Conservation (phyloP, 306 rosid species). For the Adenanthera pavonina region DNA sequence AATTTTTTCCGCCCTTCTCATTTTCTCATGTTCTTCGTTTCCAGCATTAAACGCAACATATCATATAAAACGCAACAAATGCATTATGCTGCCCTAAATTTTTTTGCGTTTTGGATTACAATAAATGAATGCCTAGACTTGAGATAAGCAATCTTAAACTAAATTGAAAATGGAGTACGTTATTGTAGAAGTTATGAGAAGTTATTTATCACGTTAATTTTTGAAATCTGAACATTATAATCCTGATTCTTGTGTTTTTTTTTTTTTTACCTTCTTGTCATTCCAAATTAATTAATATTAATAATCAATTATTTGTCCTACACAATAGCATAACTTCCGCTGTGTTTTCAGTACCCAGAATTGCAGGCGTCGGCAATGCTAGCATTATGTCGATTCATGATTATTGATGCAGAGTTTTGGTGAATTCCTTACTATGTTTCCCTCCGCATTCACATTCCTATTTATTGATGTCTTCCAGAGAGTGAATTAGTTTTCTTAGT, state of each 20-base stretch:
- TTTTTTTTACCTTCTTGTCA: not conserved
- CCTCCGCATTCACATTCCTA: constrained; percentile 9
- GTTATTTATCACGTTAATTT: constrained; percentile 1
- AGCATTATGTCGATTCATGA: constrained; percentile 93
- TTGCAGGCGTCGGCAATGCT: constrained; percentile 96
- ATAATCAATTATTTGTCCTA: constrained; percentile 5
- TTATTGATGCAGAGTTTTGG: constrained; percentile 93
- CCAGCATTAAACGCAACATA: not conserved
- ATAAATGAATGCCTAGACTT: constrained; percentile 7
- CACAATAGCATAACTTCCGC: constrained; percentile 27
- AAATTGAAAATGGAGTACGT: constrained; percentile 3
- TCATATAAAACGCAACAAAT: not conserved
- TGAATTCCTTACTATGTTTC: constrained; percentile 46
- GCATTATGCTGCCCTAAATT: constrained; percentile 26
- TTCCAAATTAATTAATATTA: not conserved
- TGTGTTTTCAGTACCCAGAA: constrained; percentile 78
- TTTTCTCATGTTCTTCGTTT: constrained; percentile 16
- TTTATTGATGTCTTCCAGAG: constrained; percentile 10
- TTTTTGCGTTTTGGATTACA: constrained; percentile 10
- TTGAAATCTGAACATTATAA: not conserved
- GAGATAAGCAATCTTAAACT: not conserved
- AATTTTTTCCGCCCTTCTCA: constrained; percentile 15
- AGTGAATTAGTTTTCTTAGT: constrained; percentile 35
- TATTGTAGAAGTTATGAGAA: constrained; percentile 17
- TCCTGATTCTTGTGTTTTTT: not conserved